These are phyloP conservation scores for Prunus yedoensis DNA, from an alignment of 331 rosid species.

Conservation along the genomic window DNA sequence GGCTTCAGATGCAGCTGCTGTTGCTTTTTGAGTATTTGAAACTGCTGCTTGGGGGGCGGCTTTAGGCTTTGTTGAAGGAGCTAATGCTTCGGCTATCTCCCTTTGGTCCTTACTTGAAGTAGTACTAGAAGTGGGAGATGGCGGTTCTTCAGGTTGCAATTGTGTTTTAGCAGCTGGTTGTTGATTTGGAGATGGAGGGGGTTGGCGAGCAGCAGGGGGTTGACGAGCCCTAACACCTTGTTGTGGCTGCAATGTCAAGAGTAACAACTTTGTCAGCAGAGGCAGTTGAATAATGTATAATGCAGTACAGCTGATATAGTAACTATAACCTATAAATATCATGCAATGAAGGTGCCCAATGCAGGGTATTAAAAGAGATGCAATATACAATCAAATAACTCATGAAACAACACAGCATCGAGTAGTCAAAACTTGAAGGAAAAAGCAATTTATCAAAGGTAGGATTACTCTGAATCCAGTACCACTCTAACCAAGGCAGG, in stretches of 20 bases:
- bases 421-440: background rate
- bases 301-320: background rate
- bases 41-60: conserved; percentile 33
- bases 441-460: background rate
- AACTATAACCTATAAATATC: background rate
- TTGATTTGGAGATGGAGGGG: conserved; percentile 36
- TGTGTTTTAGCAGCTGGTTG: conserved; percentile 44
- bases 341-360: background rate
- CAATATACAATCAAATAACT: background rate
- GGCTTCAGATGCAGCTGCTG: conserved; percentile 39
- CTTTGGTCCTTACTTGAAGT: conserved; percentile 72
- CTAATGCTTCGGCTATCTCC: conserved; percentile 73
- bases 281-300: background rate
- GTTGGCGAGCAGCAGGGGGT: conserved; percentile 45
- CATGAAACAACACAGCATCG: background rate
- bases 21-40: conserved; percentile 36
- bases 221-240: conserved; percentile 45
- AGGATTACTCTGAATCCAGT: background rate
- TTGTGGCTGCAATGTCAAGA: conserved; percentile 46
- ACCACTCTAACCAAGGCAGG: background rate
- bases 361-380: background rate
- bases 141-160: conserved; percentile 57
- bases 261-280: conserved; percentile 5
- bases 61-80: conserved; percentile 48
- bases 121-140: conserved; percentile 85